Percentiles rank a stretch among this genome's conserved stretches.
phyloP scores from a whole-genome alignment of 148 eudicot species.

The Rhododendron ferrugineum region DNA sequence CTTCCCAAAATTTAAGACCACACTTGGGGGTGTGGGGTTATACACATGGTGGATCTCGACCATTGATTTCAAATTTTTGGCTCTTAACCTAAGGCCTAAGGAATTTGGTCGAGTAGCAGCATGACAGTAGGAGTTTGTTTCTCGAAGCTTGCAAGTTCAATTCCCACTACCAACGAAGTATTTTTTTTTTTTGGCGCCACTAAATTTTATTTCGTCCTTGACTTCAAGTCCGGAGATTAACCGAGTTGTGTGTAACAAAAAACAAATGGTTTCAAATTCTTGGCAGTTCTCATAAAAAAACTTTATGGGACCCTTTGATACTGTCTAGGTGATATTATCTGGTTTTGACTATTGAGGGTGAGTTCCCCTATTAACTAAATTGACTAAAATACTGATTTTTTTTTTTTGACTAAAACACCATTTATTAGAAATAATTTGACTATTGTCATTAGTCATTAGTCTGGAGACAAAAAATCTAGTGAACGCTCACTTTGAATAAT shows the following conservation, averaged over 20 bases:
- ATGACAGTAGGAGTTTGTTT: not conserved
- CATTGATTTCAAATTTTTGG: not conserved
- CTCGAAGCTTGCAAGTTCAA: not conserved
- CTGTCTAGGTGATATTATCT: too few species aligned
- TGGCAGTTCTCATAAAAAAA: not conserved
- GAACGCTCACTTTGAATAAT: too few species aligned
- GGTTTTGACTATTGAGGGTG: too few species aligned
- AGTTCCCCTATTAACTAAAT: too few species aligned
- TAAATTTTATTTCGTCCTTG: too few species aligned
- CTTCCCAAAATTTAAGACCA: not conserved
- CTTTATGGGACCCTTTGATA: too few species aligned
- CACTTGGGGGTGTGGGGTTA: not conserved
- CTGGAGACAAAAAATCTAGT: too few species aligned
- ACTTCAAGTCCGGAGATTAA: not conserved
- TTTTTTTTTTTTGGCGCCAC: not conserved
- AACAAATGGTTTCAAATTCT: not conserved
- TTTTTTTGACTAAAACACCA: too few species aligned
- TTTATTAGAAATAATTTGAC: too few species aligned
- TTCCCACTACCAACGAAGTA: not conserved
- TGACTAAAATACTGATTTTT: too few species aligned
- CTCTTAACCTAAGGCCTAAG: not conserved
- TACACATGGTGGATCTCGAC: not conserved
- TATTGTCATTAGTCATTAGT: too few species aligned
- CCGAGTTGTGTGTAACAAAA: not conserved
- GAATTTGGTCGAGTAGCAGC: not conserved